phyloP scores from a whole-genome alignment of 768 basidiomycete genomes.

The Agrocybe pediades region DNA sequence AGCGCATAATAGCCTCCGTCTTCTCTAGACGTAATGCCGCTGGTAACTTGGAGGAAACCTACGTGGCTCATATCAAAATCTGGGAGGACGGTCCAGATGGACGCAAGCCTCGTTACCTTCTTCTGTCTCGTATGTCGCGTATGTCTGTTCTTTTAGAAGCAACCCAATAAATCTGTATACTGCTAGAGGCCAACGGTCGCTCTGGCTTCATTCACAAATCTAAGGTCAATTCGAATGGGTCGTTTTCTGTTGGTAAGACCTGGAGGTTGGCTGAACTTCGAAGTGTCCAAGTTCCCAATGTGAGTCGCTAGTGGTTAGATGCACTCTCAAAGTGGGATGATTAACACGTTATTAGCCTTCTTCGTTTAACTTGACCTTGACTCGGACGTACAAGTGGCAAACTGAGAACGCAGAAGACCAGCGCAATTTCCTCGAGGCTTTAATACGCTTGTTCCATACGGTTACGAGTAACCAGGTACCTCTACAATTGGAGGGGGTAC shows the following conservation, averaged over 20 bases:
- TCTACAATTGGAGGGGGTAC: constrained; percentile 62
- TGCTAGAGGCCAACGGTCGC: constrained; percentile 59
- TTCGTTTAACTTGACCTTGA: constrained; percentile 80
- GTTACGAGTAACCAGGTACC: constrained; percentile 43
- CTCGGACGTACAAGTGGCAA: constrained; percentile 90
- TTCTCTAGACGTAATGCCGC: constrained; percentile 73
- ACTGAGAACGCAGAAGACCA: constrained; percentile 80
- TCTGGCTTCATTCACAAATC: constrained; percentile 90
- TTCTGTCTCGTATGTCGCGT: constrained; percentile 78
- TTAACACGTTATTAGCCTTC: constrained; percentile 45
- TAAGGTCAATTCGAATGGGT: constrained; percentile 90
- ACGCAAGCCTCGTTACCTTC: constrained; percentile 86
- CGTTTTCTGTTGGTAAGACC: constrained; percentile 97
- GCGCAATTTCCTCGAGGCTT: constrained; percentile 62
- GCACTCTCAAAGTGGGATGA: background rate
- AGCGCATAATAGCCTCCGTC: constrained; percentile 80
- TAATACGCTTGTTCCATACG: constrained; percentile 62
- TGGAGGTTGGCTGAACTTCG: constrained; percentile 88
- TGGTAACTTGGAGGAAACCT: constrained; percentile 71
- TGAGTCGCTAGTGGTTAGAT: constrained; percentile 38
- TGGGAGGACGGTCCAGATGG: constrained; percentile 84
- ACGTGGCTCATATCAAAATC: constrained; percentile 89
- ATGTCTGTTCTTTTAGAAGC: constrained; percentile 2
- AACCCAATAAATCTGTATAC: constrained; percentile 9
- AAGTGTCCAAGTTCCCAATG: constrained; percentile 73